Evolutionary conservation across 129 eudicot species (phyloP).

Genomic region (Glebionis coronaria): DNA sequence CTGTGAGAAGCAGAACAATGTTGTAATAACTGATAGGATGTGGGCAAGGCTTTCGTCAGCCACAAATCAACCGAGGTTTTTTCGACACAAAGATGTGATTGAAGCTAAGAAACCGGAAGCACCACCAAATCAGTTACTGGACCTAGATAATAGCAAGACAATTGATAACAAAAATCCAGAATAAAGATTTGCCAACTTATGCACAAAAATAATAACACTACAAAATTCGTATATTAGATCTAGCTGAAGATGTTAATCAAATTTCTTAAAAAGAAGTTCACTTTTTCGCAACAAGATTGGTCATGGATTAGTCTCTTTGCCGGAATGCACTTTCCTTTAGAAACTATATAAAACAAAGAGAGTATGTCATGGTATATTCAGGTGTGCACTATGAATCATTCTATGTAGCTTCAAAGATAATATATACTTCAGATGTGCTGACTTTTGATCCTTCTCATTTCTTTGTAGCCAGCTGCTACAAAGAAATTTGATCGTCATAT

Average conservation of each 20-base stretch:
- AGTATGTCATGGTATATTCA: slow-evolving; percentile 16
- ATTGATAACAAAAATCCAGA: slow-evolving; percentile 23
- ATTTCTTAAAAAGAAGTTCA: background rate
- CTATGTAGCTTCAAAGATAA: no score
- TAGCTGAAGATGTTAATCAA: slow-evolving; percentile 5
- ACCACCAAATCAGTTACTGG: slow-evolving; percentile 39
- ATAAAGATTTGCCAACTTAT: background rate
- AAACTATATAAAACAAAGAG: slow-evolving; percentile 1
- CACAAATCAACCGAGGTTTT: slow-evolving; percentile 67
- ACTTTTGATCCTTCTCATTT: no score
- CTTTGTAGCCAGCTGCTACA: no score
- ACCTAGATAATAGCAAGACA: slow-evolving; percentile 35
- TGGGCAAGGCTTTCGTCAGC: slow-evolving; percentile 77
- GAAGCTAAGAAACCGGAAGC: slow-evolving; percentile 30
- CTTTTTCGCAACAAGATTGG: no score
- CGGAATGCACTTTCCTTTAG: background rate
- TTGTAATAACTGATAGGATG: slow-evolving; percentile 79
- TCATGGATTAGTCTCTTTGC: background rate
- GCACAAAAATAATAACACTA: slow-evolving; percentile 30
- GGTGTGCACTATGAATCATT: slow-evolving; percentile 6
- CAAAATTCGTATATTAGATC: slow-evolving; percentile 18
- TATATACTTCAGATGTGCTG: no score
- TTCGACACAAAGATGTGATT: slow-evolving; percentile 42
- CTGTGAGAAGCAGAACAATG: no score
- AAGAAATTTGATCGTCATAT: no score